These are phyloP conservation scores for Naganishia kalamii DNA, from an alignment of 768 basidiomycete genomes.

Conservation along the genomic window DNA sequence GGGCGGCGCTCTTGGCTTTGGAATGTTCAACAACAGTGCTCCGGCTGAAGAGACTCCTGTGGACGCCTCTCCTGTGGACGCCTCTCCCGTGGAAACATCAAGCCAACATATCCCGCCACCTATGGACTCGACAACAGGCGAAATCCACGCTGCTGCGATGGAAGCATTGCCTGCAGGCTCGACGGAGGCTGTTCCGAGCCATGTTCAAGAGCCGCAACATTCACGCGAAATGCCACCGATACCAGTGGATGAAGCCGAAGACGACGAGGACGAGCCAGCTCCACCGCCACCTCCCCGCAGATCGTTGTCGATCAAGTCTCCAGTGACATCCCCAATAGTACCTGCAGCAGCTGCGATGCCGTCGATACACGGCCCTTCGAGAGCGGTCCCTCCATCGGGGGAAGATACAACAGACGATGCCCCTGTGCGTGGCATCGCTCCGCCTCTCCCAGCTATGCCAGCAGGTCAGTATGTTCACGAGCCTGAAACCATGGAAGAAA, in stretches of 20 bases:
- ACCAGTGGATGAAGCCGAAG: constrained; percentile 48
- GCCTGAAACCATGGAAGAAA: constrained; percentile 19
- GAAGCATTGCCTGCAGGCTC: not conserved
- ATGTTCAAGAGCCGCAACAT: not conserved
- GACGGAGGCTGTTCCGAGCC: not conserved
- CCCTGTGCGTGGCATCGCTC: not conserved
- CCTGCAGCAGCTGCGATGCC: constrained; percentile 2
- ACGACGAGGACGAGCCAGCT: constrained; percentile 50
- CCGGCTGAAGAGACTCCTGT: not conserved
- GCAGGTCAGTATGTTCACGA: constrained; percentile 17
- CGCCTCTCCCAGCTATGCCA: constrained; percentile 26
- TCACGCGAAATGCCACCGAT: too few relatives aligned
- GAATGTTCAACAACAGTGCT: constrained; percentile 49
- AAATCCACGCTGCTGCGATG: not conserved
- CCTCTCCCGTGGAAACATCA: not conserved
- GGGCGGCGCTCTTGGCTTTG: constrained; percentile 58
- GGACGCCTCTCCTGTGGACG: not conserved
- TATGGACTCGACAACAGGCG: not conserved
- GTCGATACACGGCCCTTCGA: not conserved
- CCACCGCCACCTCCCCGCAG: constrained; percentile 55
- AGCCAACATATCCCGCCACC: too few relatives aligned
- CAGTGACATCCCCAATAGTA: constrained; percentile 1
- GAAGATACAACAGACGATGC: not conserved
- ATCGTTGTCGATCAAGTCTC: constrained; percentile 16
- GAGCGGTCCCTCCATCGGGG: not conserved